These are phyloP conservation scores for Rhytidhysteron rufulum DNA, from an alignment of 2,329 filamentous ascomycete genomes.

Conservation along the genomic window DNA sequence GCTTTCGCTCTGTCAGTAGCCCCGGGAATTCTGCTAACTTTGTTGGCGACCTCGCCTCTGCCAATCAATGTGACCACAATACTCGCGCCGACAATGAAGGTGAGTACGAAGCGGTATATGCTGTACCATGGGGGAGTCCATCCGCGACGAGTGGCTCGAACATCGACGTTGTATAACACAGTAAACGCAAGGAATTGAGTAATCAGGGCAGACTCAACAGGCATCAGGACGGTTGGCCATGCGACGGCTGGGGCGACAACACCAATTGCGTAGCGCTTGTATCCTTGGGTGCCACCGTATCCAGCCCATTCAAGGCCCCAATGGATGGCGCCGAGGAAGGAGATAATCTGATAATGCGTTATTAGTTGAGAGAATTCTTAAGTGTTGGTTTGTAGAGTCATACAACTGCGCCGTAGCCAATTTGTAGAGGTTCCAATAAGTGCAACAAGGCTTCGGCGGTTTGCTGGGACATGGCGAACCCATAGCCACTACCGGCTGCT, in stretches of 20 bases:
- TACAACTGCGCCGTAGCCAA: conserved; percentile 85
- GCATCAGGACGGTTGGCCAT: conserved; percentile 85
- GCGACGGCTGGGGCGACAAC: conserved; percentile 75
- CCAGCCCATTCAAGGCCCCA: conserved; percentile 86
- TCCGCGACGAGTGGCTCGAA: conserved; percentile 66
- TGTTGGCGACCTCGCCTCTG: conserved; percentile 68
- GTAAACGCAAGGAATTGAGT: conserved; percentile 82
- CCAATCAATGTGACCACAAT: conserved; percentile 80
- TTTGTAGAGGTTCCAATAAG: conserved; percentile 78
- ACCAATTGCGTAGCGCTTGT: conserved; percentile 78
- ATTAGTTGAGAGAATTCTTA: conserved; percentile 4
- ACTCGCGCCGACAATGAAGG: conserved; percentile 78
- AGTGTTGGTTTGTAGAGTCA: conserved; percentile 27
- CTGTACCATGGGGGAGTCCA: conserved; percentile 84
- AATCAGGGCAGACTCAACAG: conserved; percentile 79
- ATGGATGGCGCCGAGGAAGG: conserved; percentile 89
- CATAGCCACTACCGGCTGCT: conserved; percentile 59
- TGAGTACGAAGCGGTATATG: conserved; percentile 87
- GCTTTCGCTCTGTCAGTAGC: conserved; percentile 46
- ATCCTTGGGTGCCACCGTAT: conserved; percentile 64
- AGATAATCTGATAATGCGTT: conserved; percentile 63
- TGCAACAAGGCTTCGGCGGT: conserved; percentile 69
- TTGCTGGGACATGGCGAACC: conserved; percentile 64
- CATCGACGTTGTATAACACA: conserved; percentile 80
- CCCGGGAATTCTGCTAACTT: conserved; percentile 44